These are phyloP conservation scores for Orbilia ellipsospora DNA, from an alignment of 2,329 filamentous ascomycete genomes.

Conservation along the genomic window DNA sequence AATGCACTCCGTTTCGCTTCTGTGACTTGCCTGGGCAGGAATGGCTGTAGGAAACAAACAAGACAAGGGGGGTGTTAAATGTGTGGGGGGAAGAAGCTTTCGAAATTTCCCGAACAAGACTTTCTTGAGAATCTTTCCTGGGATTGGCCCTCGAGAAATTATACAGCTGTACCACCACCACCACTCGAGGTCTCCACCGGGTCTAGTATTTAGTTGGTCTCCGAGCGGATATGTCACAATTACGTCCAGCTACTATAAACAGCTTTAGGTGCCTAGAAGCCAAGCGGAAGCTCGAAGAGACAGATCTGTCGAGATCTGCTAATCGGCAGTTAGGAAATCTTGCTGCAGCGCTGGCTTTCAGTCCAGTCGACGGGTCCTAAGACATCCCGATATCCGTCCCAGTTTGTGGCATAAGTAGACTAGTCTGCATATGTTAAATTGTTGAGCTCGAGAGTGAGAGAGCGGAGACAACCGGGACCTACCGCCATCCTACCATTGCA, in stretches of 20 bases:
- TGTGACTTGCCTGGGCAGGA: constrained; percentile 38
- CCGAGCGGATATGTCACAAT: constrained; percentile 1
- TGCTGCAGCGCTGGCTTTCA: background rate
- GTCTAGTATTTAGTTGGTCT: no score
- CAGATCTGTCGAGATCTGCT: constrained; percentile 23
- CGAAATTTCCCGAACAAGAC: constrained; percentile 33
- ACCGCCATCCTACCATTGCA: background rate
- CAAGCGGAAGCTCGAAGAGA: constrained; percentile 27
- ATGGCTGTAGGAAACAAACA: constrained; percentile 21
- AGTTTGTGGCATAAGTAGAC: background rate
- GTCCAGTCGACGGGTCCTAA: background rate
- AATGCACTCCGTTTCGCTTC: constrained; percentile 20
- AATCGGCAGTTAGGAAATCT: constrained; percentile 8
- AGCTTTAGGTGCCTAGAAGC: constrained; percentile 15
- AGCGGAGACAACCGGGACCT: background rate
- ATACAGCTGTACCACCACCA: no score
- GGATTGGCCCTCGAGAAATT: no score
- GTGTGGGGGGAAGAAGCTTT: constrained; percentile 14
- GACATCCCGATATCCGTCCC: constrained; percentile 2
- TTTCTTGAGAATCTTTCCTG: background rate
- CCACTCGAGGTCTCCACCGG: no score
- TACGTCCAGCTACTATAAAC: constrained; percentile 18
- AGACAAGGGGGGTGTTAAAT: constrained; percentile 27
- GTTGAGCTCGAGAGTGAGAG: no score
- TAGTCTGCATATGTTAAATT: background rate